Evolutionary conservation across 352 stramenopile species (phyloP).

Genomic region (Pythium periplocum): DNA sequence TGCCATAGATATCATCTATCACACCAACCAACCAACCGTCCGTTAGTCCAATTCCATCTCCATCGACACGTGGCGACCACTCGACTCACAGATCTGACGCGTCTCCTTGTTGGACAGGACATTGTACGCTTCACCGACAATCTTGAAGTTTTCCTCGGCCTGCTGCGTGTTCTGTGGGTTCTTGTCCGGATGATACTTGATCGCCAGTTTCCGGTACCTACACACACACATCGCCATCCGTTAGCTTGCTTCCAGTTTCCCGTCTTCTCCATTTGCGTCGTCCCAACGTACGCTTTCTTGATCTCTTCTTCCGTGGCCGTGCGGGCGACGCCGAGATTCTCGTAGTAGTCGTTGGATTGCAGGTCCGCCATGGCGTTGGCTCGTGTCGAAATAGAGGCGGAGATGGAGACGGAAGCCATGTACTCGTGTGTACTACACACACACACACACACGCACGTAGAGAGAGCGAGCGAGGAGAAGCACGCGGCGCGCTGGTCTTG

Average conservation of each 20-base stretch:
- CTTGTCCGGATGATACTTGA: conserved; percentile 93
- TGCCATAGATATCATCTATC: conserved; percentile 90
- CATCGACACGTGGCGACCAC: not conserved
- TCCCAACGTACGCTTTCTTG: conserved; percentile 69
- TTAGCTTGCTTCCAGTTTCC: not conserved
- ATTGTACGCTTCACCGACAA: conserved; percentile 92
- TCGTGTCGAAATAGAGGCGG: no score
- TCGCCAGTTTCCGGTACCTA: conserved; percentile 86
- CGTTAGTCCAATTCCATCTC: not conserved
- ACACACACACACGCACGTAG: no score
- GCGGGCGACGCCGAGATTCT: conserved; percentile 73
- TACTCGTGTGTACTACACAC: no score
- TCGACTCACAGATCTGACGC: conserved; percentile 77
- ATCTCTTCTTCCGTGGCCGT: conserved; percentile 72
- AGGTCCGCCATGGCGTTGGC: conserved; percentile 24
- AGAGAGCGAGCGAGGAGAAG: no score
- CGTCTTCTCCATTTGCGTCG: no score
- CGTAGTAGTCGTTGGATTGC: conserved; percentile 78
- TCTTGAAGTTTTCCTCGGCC: conserved; percentile 92
- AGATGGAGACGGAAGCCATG: no score
- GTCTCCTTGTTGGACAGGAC: conserved; percentile 90
- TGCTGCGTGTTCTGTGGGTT: conserved; percentile 80
- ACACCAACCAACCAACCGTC: conserved; percentile 8
- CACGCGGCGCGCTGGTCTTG: no score
- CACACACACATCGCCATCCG: conserved; percentile 1